A percentile compares a stretch with the other conserved stretches of the same genome.
Conservation (phyloP, 1,284 basidiomycete species). For the Rhodotorula sp. region DNA sequence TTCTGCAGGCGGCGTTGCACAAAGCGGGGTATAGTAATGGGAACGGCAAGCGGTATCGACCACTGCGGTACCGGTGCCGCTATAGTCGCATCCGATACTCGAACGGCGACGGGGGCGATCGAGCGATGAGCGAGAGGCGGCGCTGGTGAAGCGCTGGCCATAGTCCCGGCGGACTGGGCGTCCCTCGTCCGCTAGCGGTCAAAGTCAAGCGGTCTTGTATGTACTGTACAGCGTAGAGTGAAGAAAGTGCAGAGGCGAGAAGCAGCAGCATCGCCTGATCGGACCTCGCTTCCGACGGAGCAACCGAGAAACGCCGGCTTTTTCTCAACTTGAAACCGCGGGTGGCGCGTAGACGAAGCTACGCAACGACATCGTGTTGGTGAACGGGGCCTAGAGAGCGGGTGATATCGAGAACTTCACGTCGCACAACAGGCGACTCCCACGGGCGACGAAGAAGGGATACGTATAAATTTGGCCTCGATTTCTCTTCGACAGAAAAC, state of each 20-base stretch:
- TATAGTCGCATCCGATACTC: conserved; percentile 14
- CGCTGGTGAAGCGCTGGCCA: neutral
- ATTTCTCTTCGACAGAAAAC: neutral
- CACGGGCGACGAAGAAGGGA: too few relatives aligned
- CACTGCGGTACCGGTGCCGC: conserved; percentile 17
- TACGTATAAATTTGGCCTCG: too few relatives aligned
- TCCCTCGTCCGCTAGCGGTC: neutral
- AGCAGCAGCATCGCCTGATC: too few relatives aligned
- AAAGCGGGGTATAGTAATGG: conserved; percentile 26
- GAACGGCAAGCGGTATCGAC: conserved; percentile 30
- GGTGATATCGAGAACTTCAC: too few relatives aligned
- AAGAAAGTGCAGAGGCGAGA: too few relatives aligned
- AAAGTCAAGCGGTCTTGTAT: too few relatives aligned
- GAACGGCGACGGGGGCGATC: conserved; percentile 4
- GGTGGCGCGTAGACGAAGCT: too few relatives aligned
- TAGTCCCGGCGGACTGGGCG: neutral
- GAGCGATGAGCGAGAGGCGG: conserved; percentile 6
- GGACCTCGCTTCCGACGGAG: neutral
- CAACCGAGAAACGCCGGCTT: neutral
- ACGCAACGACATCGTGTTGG: too few relatives aligned
- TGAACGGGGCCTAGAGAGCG: too few relatives aligned
- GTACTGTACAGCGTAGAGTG: too few relatives aligned
- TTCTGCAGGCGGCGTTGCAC: conserved; percentile 9
- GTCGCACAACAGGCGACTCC: too few relatives aligned
- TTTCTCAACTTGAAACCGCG: too few relatives aligned